Conservation (phyloP, 2,329 filamentous ascomycete species). For the Chaetomiaceae sp. region DNA sequence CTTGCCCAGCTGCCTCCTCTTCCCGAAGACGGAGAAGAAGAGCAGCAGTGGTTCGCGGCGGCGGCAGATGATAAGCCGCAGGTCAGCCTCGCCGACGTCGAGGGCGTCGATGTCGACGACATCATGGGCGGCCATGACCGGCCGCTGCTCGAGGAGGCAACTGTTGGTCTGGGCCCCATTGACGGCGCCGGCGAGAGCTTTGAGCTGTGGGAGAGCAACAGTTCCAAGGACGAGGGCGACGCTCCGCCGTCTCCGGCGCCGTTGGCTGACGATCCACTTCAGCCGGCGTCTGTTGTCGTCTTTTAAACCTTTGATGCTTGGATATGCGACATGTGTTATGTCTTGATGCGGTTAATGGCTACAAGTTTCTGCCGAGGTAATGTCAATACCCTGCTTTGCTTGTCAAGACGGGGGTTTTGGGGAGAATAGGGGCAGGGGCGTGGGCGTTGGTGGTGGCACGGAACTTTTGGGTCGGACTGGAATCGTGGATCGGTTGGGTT, state of each 20-base stretch:
- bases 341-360: neutral
- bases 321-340: neutral
- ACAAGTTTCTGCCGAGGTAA: neutral
- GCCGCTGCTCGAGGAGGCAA: slow-evolving; percentile 35
- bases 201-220: slow-evolving; percentile 68
- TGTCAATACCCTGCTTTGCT: slow-evolving; percentile 6
- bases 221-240: slow-evolving; percentile 55
- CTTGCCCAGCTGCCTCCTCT: slow-evolving; percentile 2
- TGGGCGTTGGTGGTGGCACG: neutral
- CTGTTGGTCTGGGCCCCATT: slow-evolving; percentile 49
- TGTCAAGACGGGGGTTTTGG: neutral
- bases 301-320: neutral
- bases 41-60: slow-evolving; percentile 6
- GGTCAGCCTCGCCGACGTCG: slow-evolving; percentile 23
- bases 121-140: slow-evolving; percentile 37
- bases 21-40: slow-evolving; percentile 5
- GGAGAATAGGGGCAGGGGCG: neutral
- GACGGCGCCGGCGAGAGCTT: slow-evolving; percentile 58
- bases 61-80: slow-evolving; percentile 20
- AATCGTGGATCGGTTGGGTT: neutral
- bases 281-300: neutral
- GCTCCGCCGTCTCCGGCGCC: slow-evolving; percentile 19
- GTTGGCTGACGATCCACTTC: neutral
- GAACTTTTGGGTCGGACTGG: neutral
- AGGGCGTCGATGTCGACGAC: slow-evolving; percentile 32